phyloP scores from a whole-genome alignment of 305 asterid species.

The Rubia balearica region DNA sequence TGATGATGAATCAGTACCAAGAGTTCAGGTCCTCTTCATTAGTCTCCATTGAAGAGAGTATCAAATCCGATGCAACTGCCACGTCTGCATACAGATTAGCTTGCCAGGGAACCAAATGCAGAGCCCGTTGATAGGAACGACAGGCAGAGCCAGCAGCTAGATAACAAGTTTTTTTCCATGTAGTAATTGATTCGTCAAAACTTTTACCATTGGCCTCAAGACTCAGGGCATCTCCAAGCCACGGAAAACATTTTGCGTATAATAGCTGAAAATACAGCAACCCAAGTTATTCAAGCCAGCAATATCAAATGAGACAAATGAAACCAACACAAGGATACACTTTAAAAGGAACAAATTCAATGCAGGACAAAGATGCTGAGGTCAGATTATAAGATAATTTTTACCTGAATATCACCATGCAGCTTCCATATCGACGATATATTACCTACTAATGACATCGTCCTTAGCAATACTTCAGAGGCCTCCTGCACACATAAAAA shows the following conservation, averaged over 20 bases:
- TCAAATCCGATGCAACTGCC: slow-evolving; percentile 67
- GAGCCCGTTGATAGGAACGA: slow-evolving; percentile 83
- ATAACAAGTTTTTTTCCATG: slow-evolving; percentile 70
- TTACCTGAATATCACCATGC: slow-evolving; percentile 94
- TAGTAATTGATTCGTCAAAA: slow-evolving; percentile 52
- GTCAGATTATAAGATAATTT: slow-evolving; percentile 5
- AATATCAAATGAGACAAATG: not conserved
- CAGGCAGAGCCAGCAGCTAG: slow-evolving; percentile 63
- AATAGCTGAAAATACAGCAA: slow-evolving; percentile 53
- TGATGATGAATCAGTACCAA: slow-evolving; percentile 40
- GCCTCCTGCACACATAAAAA: slow-evolving; percentile 59
- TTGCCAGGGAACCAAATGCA: slow-evolving; percentile 90
- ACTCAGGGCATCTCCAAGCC: slow-evolving; percentile 52
- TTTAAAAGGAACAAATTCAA: not conserved
- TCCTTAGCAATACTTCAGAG: slow-evolving; percentile 46
- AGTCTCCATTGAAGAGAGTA: slow-evolving; percentile 49
- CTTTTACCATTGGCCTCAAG: slow-evolving; percentile 42
- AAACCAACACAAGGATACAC: not conserved
- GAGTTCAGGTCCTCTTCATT: slow-evolving; percentile 29
- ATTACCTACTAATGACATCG: slow-evolving; percentile 59
- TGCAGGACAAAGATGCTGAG: no score
- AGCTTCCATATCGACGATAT: slow-evolving; percentile 87
- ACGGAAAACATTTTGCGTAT: slow-evolving; percentile 85
- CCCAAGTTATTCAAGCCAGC: slow-evolving; percentile 18
- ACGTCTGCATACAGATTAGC: slow-evolving; percentile 73